phyloP scores from a whole-genome alignment of 2,329 filamentous ascomycete species.

The Byssochlamys sp. region DNA sequence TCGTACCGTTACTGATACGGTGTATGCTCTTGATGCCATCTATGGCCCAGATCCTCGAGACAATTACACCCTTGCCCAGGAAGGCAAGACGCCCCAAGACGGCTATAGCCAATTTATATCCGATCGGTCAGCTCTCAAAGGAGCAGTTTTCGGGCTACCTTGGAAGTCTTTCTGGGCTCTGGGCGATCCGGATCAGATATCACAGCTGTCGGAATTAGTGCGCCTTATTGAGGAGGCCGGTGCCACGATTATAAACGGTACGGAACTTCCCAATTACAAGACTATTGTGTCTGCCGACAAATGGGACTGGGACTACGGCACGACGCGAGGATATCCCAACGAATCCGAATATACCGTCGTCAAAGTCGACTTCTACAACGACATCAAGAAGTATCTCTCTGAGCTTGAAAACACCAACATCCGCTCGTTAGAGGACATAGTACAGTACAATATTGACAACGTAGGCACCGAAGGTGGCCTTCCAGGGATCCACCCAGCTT shows the following conservation, averaged over 20 bases:
- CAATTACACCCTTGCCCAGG: conserved; percentile 55
- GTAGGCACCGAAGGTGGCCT: conserved; percentile 58
- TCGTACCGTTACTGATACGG: conserved; percentile 59
- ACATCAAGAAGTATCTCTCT: conserved; percentile 54
- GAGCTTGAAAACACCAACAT: conserved; percentile 54
- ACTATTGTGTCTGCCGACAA: conserved; percentile 54
- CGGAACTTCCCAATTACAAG: conserved; percentile 56
- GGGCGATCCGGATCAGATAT: conserved; percentile 47
- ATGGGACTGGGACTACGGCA: conserved; percentile 68
- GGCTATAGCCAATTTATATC: conserved; percentile 53
- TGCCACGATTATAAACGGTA: conserved; percentile 59
- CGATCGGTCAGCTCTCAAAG: conserved; percentile 45
- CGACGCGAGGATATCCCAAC: conserved; percentile 53
- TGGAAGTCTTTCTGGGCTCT: conserved; percentile 63
- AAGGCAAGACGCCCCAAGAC: conserved; percentile 42
- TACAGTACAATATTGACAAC: conserved; percentile 54
- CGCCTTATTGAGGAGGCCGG: conserved; percentile 50
- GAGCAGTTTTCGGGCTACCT: conserved; percentile 59
- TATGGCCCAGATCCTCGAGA: conserved; percentile 55
- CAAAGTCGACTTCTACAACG: conserved; percentile 54
- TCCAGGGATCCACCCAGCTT: conserved; percentile 53
- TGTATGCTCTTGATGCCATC: conserved; percentile 57
- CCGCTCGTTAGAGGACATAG: conserved; percentile 53
- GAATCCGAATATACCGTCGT: conserved; percentile 65
- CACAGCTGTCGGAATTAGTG: conserved; percentile 44